Conservation (phyloP, 495 filamentous ascomycete species). For the Patellaria atrata region DNA sequence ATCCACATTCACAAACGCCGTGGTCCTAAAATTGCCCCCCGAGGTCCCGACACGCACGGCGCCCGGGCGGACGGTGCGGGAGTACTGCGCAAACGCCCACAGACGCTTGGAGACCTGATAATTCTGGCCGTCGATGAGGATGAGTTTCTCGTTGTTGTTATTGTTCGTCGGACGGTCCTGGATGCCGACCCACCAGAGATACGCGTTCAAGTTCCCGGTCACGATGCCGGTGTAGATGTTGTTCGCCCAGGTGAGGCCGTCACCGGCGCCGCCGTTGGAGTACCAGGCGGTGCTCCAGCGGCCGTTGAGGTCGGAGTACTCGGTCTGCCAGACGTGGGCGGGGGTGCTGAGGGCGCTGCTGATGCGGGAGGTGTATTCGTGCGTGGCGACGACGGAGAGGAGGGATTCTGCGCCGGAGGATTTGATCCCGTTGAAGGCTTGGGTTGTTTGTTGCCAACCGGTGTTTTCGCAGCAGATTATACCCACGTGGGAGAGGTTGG, state of each 20-base stretch:
- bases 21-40: slow-evolving; percentile 13
- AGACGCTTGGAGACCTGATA: slow-evolving; percentile 12
- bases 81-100: slow-evolving; percentile 18
- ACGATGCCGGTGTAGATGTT: slow-evolving; percentile 17
- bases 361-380: slow-evolving; percentile 15
- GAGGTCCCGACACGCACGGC: slow-evolving; percentile 24
- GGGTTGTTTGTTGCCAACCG: slow-evolving; percentile 10
- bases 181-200: slow-evolving; percentile 22
- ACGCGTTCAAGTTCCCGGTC: slow-evolving; percentile 13
- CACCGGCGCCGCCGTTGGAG: slow-evolving; percentile 9
- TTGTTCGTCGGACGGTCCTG: slow-evolving; percentile 31
- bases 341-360: slow-evolving; percentile 3
- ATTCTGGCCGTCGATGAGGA: slow-evolving; percentile 9
- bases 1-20: slow-evolving; percentile 13
- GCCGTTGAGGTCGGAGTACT: slow-evolving; percentile 23
- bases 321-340: slow-evolving; percentile 12
- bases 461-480: slow-evolving; percentile 19
- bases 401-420: slow-evolving; percentile 7
- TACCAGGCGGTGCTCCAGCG: slow-evolving; percentile 17
- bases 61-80: slow-evolving; percentile 12
- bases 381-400: slow-evolving; percentile 10
- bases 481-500: slow-evolving; percentile 9
- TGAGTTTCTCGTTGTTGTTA: slow-evolving; percentile 19
- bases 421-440: slow-evolving; percentile 8
- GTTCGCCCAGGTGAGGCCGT: slow-evolving; percentile 18